A percentile compares a stretch with the other conserved stretches of the same genome.
Evolutionary conservation across 2,329 filamentous ascomycete genomes (phyloP).

Genomic region (Purpureocillium lavendulum): DNA sequence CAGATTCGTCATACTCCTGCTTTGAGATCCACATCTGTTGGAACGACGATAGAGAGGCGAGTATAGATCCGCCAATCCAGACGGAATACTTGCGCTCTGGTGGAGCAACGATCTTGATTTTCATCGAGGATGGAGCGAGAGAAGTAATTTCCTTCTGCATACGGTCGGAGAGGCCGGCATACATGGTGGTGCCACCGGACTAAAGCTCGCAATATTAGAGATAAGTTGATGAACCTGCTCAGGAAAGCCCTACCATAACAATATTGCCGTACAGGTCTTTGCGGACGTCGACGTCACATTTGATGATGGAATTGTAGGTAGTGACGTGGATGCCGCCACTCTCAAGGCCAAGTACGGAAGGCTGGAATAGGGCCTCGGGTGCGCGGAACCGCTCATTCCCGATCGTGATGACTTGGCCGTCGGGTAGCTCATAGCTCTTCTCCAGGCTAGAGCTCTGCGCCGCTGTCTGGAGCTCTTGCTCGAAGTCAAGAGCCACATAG

Average conservation of each 20-base stretch:
- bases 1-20: slow-evolving; percentile 99
- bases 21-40: slow-evolving; percentile 99
- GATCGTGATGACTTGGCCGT: slow-evolving; percentile 99
- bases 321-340: slow-evolving; percentile 98
- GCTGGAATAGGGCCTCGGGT: slow-evolving; percentile 99
- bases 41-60: slow-evolving; percentile 99
- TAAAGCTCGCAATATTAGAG: slow-evolving; percentile 27
- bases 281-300: slow-evolving; percentile 99
- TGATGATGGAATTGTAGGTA: slow-evolving; percentile 99
- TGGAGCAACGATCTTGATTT: slow-evolving; percentile 99
- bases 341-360: slow-evolving; percentile 95
- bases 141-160: slow-evolving; percentile 99
- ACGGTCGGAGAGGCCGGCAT: slow-evolving; percentile 99
- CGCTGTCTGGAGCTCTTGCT: slow-evolving; percentile 99
- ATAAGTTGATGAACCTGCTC: background rate
- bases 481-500: slow-evolving; percentile 99
- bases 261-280: slow-evolving; percentile 99
- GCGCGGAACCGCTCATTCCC: slow-evolving; percentile 99
- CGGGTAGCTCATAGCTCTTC: slow-evolving; percentile 99
- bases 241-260: slow-evolving; percentile 79
- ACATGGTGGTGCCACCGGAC: slow-evolving; percentile 99
- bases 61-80: slow-evolving; percentile 99
- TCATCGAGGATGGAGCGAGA: slow-evolving; percentile 98
- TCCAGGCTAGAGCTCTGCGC: slow-evolving; percentile 97
- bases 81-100: slow-evolving; percentile 99